Evolutionary conservation across 495 filamentous ascomycete species (phyloP), one percentile per base, ranked within the genome.

Genomic region (Clohesyomyces aquaticus): DNA sequence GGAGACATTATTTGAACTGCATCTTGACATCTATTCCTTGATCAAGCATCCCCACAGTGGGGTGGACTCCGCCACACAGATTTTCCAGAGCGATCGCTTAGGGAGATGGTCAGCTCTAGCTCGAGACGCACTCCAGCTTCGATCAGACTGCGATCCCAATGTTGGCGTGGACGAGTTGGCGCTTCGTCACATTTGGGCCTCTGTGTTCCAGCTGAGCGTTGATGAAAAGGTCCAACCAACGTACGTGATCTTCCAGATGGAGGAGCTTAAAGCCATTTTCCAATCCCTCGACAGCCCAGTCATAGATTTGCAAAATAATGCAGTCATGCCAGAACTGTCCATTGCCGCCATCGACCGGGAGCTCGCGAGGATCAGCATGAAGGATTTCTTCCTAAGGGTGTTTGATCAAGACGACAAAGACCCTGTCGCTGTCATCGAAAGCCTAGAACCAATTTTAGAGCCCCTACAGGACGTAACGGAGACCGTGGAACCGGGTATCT

Each of bases 331-430:
- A 0, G 91, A 97, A 71, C 80, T 99, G 18, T 97, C 95, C 0
- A 78, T 82, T 3, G 81, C 80, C 12, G 89, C 90, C 2, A 86
- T 93, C 12, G 91, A 96, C 48, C 86, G 91, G 28, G 94, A 99
- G 70, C 89, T 96, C 25, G 90, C 90, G 47, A 90, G 91, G 71
- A 79, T 98, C 14, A 96, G 90, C 14, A 98, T 92, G 0, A 92
- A 94, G 85, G 95, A 96, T 69, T 98, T 96, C 75, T 98, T 99
- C 76, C 80, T 89, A 61, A 88, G 85, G 27, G 84, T 99, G 0
- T 96, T 97, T 66, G 79, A 78, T 54, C 74, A 82, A 23, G 80
- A 86, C 42, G 76, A 83, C 29, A 83, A 84, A 35, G 85, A 96
- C 69, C 88, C 94, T 0, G 81, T 90, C 3, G 83, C 85, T 9